Evolutionary conservation across 164 flowering plant species (phyloP).

Genomic region (Taxillus chinensis): DNA sequence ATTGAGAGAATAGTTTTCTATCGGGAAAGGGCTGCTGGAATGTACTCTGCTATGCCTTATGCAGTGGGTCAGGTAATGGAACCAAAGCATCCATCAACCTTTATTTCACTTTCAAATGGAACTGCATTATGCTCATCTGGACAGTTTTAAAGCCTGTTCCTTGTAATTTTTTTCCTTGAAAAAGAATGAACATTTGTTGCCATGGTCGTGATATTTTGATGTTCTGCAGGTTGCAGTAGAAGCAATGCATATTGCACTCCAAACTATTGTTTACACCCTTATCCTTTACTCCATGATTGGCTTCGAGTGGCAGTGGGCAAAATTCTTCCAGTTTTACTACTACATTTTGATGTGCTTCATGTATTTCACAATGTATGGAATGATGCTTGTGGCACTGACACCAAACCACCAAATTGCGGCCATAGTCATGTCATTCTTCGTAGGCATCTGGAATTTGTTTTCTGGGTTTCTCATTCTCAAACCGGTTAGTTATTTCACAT

Average conservation of each 20-base stretch:
- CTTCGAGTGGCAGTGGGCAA: slow-evolving; percentile 32
- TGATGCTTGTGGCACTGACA: slow-evolving; percentile 58
- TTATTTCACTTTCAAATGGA: too few species aligned
- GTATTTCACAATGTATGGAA: slow-evolving; percentile 54
- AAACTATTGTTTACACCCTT: slow-evolving; percentile 28
- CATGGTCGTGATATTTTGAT: neutral
- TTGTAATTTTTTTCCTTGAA: neutral
- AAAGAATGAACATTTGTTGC: neutral
- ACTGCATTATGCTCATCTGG: too few species aligned
- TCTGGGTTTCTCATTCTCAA: slow-evolving; percentile 55
- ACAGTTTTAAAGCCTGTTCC: too few species aligned
- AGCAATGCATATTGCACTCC: slow-evolving; percentile 28
- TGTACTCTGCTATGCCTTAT: slow-evolving; percentile 70
- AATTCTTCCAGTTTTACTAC: slow-evolving; percentile 46
- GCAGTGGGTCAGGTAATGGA: slow-evolving; percentile 58
- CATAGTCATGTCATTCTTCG: slow-evolving; percentile 46
- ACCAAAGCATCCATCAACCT: neutral
- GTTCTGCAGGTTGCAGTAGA: slow-evolving; percentile 50
- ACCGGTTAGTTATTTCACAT: slow-evolving; percentile 19
- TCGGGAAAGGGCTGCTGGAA: slow-evolving; percentile 80
- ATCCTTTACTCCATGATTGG: slow-evolving; percentile 58
- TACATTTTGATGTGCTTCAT: slow-evolving; percentile 38
- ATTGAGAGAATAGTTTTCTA: slow-evolving; percentile 70
- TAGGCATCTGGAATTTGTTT: slow-evolving; percentile 60
- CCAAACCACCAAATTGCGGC: slow-evolving; percentile 51